phyloP scores from a whole-genome alignment of 1,139 yeast genomes.

The Sugiyamaella neomexicana region DNA sequence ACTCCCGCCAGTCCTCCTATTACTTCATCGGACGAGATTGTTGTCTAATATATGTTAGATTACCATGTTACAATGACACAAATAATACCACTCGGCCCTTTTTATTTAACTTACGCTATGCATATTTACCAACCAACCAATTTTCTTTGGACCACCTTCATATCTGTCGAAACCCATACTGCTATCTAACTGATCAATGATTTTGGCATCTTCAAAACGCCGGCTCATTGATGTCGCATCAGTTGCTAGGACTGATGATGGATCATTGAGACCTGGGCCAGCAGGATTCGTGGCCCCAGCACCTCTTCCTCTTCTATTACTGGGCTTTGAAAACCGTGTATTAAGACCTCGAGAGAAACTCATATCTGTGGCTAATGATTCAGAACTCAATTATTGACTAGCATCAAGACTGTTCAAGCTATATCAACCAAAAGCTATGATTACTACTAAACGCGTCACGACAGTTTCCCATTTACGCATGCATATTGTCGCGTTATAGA shows the following conservation, averaged over 20 bases:
- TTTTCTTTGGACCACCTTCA: slow-evolving; percentile 68
- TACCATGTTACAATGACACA: background rate
- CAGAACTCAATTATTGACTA: background rate
- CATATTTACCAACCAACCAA: slow-evolving; percentile 89
- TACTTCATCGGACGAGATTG: slow-evolving; percentile 56
- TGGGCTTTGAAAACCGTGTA: slow-evolving; percentile 7
- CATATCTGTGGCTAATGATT: background rate
- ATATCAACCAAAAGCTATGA: background rate
- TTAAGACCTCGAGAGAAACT: slow-evolving; percentile 10
- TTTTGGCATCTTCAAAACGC: slow-evolving; percentile 32
- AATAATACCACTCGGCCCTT: background rate
- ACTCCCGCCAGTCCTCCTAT: slow-evolving; percentile 78
- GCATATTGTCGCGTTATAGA: slow-evolving; percentile 11
- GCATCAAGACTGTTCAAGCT: too few species aligned
- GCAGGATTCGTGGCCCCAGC: slow-evolving; percentile 6
- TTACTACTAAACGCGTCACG: slow-evolving; percentile 5
- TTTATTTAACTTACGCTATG: slow-evolving; percentile 41
- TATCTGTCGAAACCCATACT: slow-evolving; percentile 82
- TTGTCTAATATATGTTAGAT: slow-evolving; percentile 40
- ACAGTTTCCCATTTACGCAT: slow-evolving; percentile 1
- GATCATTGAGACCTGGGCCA: slow-evolving; percentile 11
- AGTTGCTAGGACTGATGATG: slow-evolving; percentile 12
- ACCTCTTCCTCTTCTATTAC: background rate
- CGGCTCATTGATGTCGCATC: slow-evolving; percentile 39
- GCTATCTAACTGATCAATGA: slow-evolving; percentile 51